Conservation (phyloP, 257 asterid species). For the Fraxinus excelsior region DNA sequence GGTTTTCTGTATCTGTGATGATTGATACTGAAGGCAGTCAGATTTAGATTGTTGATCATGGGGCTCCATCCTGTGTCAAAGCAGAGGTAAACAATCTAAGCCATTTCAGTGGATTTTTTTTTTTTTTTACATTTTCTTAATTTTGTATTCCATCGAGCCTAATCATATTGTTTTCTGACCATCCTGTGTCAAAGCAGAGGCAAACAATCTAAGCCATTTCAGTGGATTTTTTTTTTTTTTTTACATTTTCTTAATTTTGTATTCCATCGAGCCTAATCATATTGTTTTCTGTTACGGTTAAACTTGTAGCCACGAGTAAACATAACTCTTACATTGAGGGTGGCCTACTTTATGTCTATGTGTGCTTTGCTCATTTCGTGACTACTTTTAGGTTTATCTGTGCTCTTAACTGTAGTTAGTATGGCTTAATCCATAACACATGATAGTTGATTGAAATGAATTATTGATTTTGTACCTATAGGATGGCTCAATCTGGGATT, state of each 20-base stretch:
- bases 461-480: conserved; percentile 30
- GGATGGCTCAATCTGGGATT: conserved; percentile 83
- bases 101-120: background rate
- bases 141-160: background rate
- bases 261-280: no score
- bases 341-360: background rate
- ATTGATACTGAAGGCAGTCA: conserved; percentile 86
- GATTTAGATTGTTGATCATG: conserved; percentile 78
- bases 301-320: background rate
- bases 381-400: background rate
- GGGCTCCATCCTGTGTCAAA: conserved; percentile 75
- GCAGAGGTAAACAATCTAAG: conserved; percentile 57
- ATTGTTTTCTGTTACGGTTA: background rate
- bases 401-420: background rate
- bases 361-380: background rate
- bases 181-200: no score
- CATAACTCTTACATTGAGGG: background rate
- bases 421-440: background rate
- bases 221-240: no score
- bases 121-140: background rate
- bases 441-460: background rate
- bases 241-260: no score
- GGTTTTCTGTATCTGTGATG: conserved; percentile 82
- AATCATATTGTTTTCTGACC: background rate
- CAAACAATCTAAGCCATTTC: no score